phyloP scores from a whole-genome alignment of 2,329 filamentous ascomycete genomes.

The Metarhizium sp. region DNA sequence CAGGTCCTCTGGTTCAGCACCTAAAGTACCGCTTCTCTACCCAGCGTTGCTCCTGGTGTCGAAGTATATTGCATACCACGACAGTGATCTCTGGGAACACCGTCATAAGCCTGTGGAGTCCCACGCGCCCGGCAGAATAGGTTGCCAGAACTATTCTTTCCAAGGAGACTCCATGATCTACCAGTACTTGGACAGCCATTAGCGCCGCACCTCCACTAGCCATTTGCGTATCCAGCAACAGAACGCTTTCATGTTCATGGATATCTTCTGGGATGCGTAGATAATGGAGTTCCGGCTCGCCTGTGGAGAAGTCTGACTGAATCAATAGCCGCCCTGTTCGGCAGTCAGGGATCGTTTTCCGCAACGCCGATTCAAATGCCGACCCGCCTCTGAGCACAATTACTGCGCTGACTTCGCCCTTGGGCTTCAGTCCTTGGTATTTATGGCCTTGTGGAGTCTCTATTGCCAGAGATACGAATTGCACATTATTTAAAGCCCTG shows the following conservation, averaged over 20 bases:
- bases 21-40: slow-evolving; percentile 84
- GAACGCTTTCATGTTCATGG: slow-evolving; percentile 63
- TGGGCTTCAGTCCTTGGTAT: slow-evolving; percentile 63
- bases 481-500: slow-evolving; percentile 68
- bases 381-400: slow-evolving; percentile 83
- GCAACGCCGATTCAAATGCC: slow-evolving; percentile 77
- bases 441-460: slow-evolving; percentile 59
- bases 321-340: slow-evolving; percentile 83
- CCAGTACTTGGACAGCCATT: slow-evolving; percentile 93
- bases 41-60: slow-evolving; percentile 80
- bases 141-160: slow-evolving; percentile 86
- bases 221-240: slow-evolving; percentile 91
- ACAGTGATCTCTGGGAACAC: slow-evolving; percentile 85
- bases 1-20: slow-evolving; percentile 42
- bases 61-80: slow-evolving; percentile 73
- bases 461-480: slow-evolving; percentile 55
- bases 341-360: slow-evolving; percentile 87
- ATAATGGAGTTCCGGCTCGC: slow-evolving; percentile 90
- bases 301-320: slow-evolving; percentile 74
- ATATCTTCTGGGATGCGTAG: slow-evolving; percentile 71
- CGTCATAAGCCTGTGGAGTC: slow-evolving; percentile 73
- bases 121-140: slow-evolving; percentile 78
- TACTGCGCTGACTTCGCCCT: slow-evolving; percentile 74
- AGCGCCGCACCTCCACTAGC: slow-evolving; percentile 75
- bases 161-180: slow-evolving; percentile 84